Base-by-base conservation (phyloP, 2,329 filamentous ascomycete species). In the Colletotrichum tamarilloi region DNA sequence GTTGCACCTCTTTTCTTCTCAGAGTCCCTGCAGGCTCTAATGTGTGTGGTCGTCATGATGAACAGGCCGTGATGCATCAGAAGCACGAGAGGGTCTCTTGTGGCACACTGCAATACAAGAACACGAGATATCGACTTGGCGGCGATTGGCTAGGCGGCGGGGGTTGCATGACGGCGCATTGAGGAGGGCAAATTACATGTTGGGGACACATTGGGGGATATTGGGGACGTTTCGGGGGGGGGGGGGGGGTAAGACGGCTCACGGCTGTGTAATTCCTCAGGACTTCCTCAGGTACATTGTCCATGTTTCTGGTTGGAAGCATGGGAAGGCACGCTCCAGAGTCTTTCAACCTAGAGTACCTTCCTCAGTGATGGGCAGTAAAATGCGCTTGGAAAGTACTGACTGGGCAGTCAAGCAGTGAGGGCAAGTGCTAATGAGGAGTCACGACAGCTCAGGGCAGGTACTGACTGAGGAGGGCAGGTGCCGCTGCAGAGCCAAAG, bases 141-240 rank as follows among this genome's bases (percentile, higher is more conserved):
- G 14, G 56, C 24, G 62, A 72, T 63, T 53, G 49, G 30, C 12
- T 35, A 59, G 55, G 16, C 53, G 59, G 32, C 55, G 19, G 67
- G 66, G 70, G 30, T 32, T 65, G 59, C 42, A 72, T 64, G 62
- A 63, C n/a, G 24, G 62, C 42, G 69, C 69, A 73, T 73, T 70
- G 46, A 64, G 38, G 32, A 55, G 67, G 60, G 70, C 70, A 70
- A 60, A 73, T 73, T 73, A 30, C 24, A 70, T 49, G 66, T 64
- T 69, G 19, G 42, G 26, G 69, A 58, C 59, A 30, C 30, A 26
- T 53, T 38, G 35, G 35, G 35, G 35, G 35, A 38, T 16, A 16
- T 19, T 42, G 38, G 38, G 32, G 30, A 64, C 55, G 58, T 59
- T 69, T 14, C 30, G 30, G 30, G 30, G 30, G 26, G 26, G 26